These are phyloP conservation scores for Eucalyptus sp. DNA, from an alignment of 345 rosid genomes.

Conservation along the genomic window DNA sequence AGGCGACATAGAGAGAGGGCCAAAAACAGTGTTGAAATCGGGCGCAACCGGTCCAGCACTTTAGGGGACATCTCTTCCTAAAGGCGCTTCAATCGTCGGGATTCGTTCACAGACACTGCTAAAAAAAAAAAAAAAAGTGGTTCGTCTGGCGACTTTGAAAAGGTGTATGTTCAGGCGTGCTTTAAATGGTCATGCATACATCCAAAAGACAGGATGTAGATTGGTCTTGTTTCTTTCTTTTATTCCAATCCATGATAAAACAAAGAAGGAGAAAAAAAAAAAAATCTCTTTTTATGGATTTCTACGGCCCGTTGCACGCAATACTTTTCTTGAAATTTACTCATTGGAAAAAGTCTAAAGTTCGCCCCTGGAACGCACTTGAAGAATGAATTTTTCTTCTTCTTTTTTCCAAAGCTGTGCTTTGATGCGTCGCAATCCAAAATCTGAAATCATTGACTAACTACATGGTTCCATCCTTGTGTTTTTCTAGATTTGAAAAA, in stretches of 20 bases:
- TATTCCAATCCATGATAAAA: background rate
- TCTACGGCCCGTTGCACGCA: background rate
- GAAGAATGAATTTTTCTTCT: background rate
- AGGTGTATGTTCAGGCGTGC: constrained; percentile 9
- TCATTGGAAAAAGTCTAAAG: background rate
- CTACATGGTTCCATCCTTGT: background rate
- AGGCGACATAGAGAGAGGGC: background rate
- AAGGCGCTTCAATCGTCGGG: background rate
- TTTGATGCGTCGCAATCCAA: background rate
- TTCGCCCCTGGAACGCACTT: background rate
- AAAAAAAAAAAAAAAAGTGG: background rate
- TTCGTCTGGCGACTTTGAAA: background rate
- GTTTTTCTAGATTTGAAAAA: background rate
- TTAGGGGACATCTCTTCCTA: background rate
- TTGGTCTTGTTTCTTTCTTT: background rate
- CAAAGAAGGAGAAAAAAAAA: background rate
- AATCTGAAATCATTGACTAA: background rate
- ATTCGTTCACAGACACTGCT: background rate
- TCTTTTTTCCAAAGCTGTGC: background rate
- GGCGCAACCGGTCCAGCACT: background rate
- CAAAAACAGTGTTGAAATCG: background rate
- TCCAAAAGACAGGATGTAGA: background rate
- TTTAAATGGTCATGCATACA: background rate
- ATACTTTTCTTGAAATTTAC: background rate
- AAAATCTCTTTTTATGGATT: background rate